Base-by-base conservation (phyloP, 768 basidiomycete genomes). In the Hortiboletus campestris region DNA sequence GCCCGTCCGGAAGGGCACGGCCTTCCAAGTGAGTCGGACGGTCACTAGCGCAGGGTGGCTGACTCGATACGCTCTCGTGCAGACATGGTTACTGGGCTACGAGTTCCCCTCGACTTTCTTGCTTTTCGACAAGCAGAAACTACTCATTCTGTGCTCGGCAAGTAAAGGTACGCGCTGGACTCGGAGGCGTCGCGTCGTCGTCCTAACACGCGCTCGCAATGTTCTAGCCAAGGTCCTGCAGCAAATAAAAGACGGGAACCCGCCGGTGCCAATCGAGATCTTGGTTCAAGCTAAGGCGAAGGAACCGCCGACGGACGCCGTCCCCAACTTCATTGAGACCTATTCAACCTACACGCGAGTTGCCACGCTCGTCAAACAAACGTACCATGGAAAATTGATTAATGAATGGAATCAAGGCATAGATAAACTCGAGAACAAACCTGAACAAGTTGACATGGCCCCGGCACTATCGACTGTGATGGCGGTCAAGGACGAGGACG, bases 21-120 rank as follows among this genome's bases (percentile, higher is more conserved):
- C 92, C 39, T 81, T 98, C 57, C 96, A 98, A 77, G 96, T 93
- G 58, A 56, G 83, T 51, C 29, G 1, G 14, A 8, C 14, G 8
- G n/a, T 16, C n/a, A 25, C 19, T 17, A 7, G 34, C 1, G 39
- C 22, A 17, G 25, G 2, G 39, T 45, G 20, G 49, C 28, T 53
- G 49, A 63, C 51, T 48, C 49, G 46, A 47, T 36, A 3, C 45
- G 13, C 46, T 42, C 49, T 28, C 46, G 38, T 53, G 25, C 61
- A 97, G 96, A 95, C 94, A 67, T 97, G 94, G 91, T 79, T 99
- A 17, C 81, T 98, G 38, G 96, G 95, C 14, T 98, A 94, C 72
- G 96, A 99, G 72, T 98, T 98, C 67, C 97, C 96, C 3, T 93
- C 94, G 0, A 98, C 96, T 0, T 77, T 98, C 29, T 80, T 95